These are phyloP conservation scores for Ganoderma lingzhi DNA, from an alignment of 1,284 basidiomycete species.

Conservation along the genomic window DNA sequence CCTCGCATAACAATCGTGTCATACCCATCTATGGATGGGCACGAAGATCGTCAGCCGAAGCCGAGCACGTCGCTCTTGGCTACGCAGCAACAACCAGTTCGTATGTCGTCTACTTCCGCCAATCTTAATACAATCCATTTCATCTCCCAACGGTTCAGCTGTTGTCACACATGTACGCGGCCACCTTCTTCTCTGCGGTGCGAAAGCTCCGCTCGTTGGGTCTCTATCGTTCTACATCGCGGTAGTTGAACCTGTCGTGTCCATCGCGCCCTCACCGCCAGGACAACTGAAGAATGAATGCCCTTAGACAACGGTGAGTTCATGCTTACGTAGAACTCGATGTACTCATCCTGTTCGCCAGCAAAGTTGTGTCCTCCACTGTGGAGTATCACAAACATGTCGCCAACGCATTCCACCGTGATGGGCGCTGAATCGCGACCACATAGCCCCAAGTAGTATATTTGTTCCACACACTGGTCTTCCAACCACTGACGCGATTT, in stretches of 20 bases:
- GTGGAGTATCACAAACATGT: neutral
- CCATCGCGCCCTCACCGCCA: neutral
- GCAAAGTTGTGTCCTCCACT: neutral
- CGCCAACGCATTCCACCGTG: neutral
- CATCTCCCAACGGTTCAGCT: neutral
- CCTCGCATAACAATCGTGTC: neutral
- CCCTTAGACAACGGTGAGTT: neutral
- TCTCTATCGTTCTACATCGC: neutral
- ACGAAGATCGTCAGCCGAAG: neutral
- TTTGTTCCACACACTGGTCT: neutral
- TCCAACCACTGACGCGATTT: neutral
- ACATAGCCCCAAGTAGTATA: neutral
- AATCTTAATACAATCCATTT: neutral
- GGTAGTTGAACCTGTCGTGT: neutral
- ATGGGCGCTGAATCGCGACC: neutral
- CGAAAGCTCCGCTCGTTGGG: neutral
- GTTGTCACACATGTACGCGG: neutral
- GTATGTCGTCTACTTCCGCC: neutral
- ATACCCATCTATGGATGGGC: neutral
- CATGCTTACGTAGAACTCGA: neutral
- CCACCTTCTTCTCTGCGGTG: neutral
- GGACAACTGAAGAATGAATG: neutral
- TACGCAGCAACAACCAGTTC: neutral
- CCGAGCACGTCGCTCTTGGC: neutral
- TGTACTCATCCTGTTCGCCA: neutral